Evolutionary conservation across 176 grass and related monocot species (phyloP).

Genomic region (Carex cristatella): DNA sequence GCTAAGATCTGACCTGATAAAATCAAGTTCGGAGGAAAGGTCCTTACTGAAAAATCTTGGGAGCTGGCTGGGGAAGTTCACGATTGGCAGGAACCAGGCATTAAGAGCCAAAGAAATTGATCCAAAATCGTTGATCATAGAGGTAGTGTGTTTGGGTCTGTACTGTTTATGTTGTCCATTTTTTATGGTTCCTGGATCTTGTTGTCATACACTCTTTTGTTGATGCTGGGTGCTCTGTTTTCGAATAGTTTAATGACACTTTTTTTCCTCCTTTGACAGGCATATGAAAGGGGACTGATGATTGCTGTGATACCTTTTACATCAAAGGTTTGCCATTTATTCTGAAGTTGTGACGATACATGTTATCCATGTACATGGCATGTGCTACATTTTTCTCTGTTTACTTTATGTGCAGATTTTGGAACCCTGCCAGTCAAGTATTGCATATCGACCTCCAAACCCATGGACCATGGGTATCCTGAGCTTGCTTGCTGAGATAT

Average conservation of each 20-base stretch:
- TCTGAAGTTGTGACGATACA: slow-evolving; percentile 8
- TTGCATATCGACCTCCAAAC: slow-evolving; percentile 95
- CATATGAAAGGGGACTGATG: slow-evolving; percentile 95
- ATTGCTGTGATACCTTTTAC: slow-evolving; percentile 96
- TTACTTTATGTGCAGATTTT: slow-evolving; percentile 59
- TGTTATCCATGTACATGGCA: slow-evolving; percentile 1
- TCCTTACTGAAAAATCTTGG: slow-evolving; percentile 98
- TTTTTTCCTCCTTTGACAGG: slow-evolving; percentile 42
- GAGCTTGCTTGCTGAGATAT: slow-evolving; percentile 91
- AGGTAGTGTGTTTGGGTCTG: slow-evolving; percentile 38
- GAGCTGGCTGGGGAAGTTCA: slow-evolving; percentile 96
- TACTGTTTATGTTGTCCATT: slow-evolving; percentile 2
- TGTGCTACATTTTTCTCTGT: slow-evolving; percentile 7
- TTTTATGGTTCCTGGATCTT: slow-evolving; percentile 8
- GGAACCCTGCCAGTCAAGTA: slow-evolving; percentile 89
- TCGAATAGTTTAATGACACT: neutral
- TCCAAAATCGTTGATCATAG: slow-evolving; percentile 80
- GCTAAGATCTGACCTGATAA: slow-evolving; percentile 85
- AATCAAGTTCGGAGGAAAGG: slow-evolving; percentile 96
- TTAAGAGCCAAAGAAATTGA: slow-evolving; percentile 95
- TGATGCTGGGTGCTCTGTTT: neutral
- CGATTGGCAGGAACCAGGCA: slow-evolving; percentile 89
- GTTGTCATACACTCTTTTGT: neutral
- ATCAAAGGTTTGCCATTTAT: slow-evolving; percentile 58
- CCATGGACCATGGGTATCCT: slow-evolving; percentile 99